Percentiles rank a stretch among this genome's conserved stretches.
Evolutionary conservation across 331 rosid species (phyloP).

Genomic region (Telfairia occidentalis): DNA sequence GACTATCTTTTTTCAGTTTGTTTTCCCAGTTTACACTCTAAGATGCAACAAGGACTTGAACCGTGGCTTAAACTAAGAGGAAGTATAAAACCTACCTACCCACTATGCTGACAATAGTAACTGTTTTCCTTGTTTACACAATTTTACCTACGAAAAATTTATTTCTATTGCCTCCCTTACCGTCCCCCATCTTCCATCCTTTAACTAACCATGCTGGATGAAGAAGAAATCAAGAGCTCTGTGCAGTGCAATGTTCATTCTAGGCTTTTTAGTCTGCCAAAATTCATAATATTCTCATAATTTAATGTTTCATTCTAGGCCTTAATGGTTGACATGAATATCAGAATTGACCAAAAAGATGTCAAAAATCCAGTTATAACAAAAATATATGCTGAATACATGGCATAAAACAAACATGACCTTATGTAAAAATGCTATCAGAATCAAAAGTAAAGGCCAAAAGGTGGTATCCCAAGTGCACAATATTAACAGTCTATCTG

Average conservation of each 20-base stretch:
- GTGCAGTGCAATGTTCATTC: not conserved
- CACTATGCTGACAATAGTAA: not conserved
- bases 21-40: not conserved
- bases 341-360: not conserved
- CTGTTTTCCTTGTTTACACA: not conserved
- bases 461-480: not conserved
- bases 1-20: not conserved
- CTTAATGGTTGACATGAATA: not conserved
- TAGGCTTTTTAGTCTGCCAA: not conserved
- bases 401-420: not conserved
- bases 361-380: not conserved
- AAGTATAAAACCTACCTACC: not conserved
- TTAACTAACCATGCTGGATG: not conserved
- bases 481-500: not conserved
- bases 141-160: not conserved
- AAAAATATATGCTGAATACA: not conserved
- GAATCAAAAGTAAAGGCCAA: not conserved
- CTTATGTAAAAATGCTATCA: not conserved
- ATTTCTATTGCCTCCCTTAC: not conserved
- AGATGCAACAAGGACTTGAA: not conserved
- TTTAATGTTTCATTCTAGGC: not conserved
- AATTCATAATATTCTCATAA: not conserved
- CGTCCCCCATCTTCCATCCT: not conserved
- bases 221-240: not conserved
- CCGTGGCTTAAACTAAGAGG: not conserved